Base-by-base conservation (phyloP, 148 eudicot genomes). In the Arctostaphylos glauca region DNA sequence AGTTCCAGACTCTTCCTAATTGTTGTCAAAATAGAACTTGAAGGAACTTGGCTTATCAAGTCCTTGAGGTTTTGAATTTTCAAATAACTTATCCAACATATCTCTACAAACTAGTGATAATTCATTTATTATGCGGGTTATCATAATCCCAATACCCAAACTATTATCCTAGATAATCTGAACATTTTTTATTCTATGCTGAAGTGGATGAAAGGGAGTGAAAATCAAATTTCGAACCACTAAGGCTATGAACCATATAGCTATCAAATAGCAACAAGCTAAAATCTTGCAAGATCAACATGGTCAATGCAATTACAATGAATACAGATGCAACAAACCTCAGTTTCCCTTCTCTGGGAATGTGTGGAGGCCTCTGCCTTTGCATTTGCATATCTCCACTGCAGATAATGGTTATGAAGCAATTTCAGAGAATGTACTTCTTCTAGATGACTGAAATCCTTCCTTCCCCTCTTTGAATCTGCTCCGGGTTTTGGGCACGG, bases 351-450 rank as follows among this genome's bases (percentile, higher is more conserved):
- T 83, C 89, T 90, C 85, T 92, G 93, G 18, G 90, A 64, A 74
- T 38, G 74, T 84, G 91, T 67, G 59, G 91, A 84, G 38, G 91
- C 91, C 68, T 91, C 87, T 16, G 97, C 92, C 82, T 86, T 93
- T 5, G 95, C 94, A 90, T 91, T 95, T 41, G 89, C 91, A 82
- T 83, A 91, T 79, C 93, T 88, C 95, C 95, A 95, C 78, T 90
- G 95, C 82, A 93, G 80, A 81, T 83, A 81, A 86, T 86, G 91
- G 85, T 95, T 95, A 49, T 90, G 86, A 70, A 93, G 86, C 91
- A 95, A 74, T 87, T 86, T 92, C 48, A 93, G 74, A 73, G 86
- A 85, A 84, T 91, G 93, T 74, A 84, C 71, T 59, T 92, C 91
- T 70, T 91, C 95, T 81, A 80, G 90, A 19, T 87, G 87, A 66